Conservation (phyloP, 768 basidiomycete species). For the Suillus decipiens region DNA sequence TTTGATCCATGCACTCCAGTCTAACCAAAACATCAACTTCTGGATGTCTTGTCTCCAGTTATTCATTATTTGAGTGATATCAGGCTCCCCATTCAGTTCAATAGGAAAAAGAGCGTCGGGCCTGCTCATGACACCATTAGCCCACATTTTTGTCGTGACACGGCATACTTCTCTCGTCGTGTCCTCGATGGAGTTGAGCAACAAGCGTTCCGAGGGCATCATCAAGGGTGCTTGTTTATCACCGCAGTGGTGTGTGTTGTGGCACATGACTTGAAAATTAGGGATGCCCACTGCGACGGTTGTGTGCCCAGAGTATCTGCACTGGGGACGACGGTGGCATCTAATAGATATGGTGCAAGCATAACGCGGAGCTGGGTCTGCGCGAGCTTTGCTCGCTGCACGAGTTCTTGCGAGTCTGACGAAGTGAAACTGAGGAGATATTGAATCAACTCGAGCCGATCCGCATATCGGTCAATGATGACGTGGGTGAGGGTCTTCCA, state of each 20-base stretch:
- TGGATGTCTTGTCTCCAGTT: conserved; percentile 16
- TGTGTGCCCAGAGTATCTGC: neutral
- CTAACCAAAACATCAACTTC: conserved; percentile 23
- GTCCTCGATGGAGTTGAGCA: conserved; percentile 15
- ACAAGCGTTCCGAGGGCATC: conserved; percentile 17
- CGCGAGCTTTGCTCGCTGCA: conserved; percentile 10
- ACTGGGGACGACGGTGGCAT: conserved; percentile 11
- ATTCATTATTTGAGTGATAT: conserved; percentile 7
- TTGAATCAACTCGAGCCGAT: conserved; percentile 41
- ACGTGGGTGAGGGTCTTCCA: conserved; percentile 42
- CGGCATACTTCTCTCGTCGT: conserved; percentile 21
- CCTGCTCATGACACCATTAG: conserved; percentile 15
- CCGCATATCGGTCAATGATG: conserved; percentile 42
- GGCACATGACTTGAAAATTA: conserved; percentile 13
- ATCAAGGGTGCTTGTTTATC: neutral
- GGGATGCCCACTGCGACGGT: conserved; percentile 13
- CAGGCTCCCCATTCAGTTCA: neutral
- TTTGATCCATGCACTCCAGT: conserved; percentile 26
- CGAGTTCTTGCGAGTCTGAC: conserved; percentile 15
- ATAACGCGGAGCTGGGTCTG: conserved; percentile 24
- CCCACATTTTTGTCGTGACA: conserved; percentile 23
- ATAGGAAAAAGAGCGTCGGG: conserved; percentile 5
- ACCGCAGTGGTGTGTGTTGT: conserved; percentile 9
- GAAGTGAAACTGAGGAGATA: conserved; percentile 34
- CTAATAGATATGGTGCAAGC: conserved; percentile 21